phyloP scores from a whole-genome alignment of 108 stramenopile genomes.

The Fistulifera pelliculosa region DNA sequence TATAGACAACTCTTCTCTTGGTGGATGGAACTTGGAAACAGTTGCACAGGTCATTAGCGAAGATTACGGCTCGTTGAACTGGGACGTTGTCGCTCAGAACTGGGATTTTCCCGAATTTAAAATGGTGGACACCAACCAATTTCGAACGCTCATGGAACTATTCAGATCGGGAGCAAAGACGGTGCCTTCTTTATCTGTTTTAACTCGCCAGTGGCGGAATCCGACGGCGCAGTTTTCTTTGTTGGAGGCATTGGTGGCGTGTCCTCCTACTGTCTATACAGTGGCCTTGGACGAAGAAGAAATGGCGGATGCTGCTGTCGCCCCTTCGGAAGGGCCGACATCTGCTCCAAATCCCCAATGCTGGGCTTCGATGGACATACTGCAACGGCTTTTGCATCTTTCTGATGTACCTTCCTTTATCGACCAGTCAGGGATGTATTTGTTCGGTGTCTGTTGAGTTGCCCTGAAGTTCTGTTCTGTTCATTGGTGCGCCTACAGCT shows the following conservation, averaged over 20 bases:
- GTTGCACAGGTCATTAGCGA: constrained; percentile 70
- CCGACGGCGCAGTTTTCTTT: constrained; percentile 72
- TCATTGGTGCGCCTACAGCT: constrained; percentile 56
- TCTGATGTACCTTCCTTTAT: constrained; percentile 65
- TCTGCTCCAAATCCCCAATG: constrained; percentile 45
- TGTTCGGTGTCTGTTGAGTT: constrained; percentile 50
- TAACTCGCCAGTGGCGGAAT: constrained; percentile 75
- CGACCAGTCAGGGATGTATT: constrained; percentile 69
- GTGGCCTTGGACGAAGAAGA: constrained; percentile 65
- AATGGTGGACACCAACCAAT: constrained; percentile 58
- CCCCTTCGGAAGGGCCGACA: constrained; percentile 14
- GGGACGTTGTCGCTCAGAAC: constrained; percentile 62
- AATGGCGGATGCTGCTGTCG: constrained; percentile 55
- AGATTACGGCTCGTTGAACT: constrained; percentile 75
- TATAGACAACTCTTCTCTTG: constrained; percentile 9
- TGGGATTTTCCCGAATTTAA: constrained; percentile 85
- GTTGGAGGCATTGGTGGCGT: constrained; percentile 49
- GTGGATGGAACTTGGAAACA: constrained; percentile 83
- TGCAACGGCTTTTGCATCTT: constrained; percentile 64
- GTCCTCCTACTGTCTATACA: constrained; percentile 54
- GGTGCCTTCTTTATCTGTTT: constrained; percentile 45
- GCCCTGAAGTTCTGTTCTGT: constrained; percentile 76
- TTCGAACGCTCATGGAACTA: constrained; percentile 63
- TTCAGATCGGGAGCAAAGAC: constrained; percentile 60
- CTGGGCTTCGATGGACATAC: constrained; percentile 65